Evolutionary conservation across 805 yeast genomes (phyloP).

Genomic region (Tetrapisispora phaffii): DNA sequence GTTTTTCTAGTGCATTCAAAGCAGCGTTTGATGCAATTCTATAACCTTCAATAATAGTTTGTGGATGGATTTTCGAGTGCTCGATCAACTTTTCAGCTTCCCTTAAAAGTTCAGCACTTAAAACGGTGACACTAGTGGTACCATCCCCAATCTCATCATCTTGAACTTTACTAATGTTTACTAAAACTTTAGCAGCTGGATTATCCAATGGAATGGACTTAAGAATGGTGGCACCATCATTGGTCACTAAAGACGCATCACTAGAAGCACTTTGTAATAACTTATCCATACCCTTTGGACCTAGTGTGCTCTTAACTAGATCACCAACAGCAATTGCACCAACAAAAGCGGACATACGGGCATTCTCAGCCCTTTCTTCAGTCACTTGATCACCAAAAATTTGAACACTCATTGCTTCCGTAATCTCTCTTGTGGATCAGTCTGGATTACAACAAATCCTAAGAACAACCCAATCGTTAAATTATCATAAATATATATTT

Average conservation of each 20-base stretch:
- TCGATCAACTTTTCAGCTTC: conserved; percentile 92
- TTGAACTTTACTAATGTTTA: conserved; percentile 90
- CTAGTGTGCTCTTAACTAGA: conserved; percentile 84
- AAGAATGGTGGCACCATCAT: conserved; percentile 96
- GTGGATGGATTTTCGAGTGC: conserved; percentile 84
- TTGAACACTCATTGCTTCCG: conserved; percentile 48
- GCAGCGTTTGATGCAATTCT: conserved; percentile 86
- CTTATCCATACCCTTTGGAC: conserved; percentile 99
- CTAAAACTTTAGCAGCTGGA: conserved; percentile 94
- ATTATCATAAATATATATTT: too few relatives aligned
- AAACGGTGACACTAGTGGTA: conserved; percentile 89
- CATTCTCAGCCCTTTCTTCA: conserved; percentile 96
- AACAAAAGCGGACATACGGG: conserved; percentile 92
- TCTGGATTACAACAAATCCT: too few relatives aligned
- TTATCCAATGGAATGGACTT: conserved; percentile 91
- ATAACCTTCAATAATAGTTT: conserved; percentile 92
- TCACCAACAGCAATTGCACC: conserved; percentile 99
- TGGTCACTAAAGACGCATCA: conserved; percentile 73
- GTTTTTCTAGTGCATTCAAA: conserved; percentile 59
- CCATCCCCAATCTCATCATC: conserved; percentile 99
- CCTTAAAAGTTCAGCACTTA: conserved; percentile 81
- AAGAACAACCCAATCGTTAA: too few relatives aligned
- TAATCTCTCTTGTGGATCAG: not conserved
- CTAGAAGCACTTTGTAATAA: conserved; percentile 78
- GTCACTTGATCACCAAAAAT: conserved; percentile 95